A percentile compares a stretch with the other conserved stretches of the same genome.
Conservation (phyloP, 495 filamentous ascomycete genomes). For the Penicillium desertorum region DNA sequence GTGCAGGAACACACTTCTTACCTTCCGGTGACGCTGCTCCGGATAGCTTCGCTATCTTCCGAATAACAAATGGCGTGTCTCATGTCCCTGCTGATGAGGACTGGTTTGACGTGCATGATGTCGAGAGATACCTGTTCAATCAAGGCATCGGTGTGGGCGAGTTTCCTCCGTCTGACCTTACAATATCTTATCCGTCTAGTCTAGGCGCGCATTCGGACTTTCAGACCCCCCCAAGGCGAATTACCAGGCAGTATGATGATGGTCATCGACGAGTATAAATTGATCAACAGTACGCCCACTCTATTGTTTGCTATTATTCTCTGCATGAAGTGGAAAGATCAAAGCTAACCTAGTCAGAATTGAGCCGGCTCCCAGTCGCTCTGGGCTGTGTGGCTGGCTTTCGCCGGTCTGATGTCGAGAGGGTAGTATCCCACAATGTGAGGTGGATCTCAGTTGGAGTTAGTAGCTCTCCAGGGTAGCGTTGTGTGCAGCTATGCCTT, state of each 20-base stretch:
- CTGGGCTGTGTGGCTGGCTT: conserved; percentile 27
- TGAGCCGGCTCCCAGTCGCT: conserved; percentile 18
- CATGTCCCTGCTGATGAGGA: conserved; percentile 18
- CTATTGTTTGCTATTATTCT: neutral
- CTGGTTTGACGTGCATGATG: conserved; percentile 27
- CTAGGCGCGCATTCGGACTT: neutral
- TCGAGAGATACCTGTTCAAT: conserved; percentile 19
- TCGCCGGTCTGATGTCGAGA: conserved; percentile 23
- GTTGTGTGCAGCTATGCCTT: neutral
- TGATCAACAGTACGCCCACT: neutral
- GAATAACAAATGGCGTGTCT: conserved; percentile 19
- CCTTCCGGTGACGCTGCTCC: neutral
- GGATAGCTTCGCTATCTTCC: conserved; percentile 7
- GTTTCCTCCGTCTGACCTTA: neutral
- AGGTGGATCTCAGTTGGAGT: conserved; percentile 1
- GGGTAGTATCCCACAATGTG: conserved; percentile 15
- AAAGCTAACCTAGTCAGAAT: conserved; percentile 7
- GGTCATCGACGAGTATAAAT: conserved; percentile 5
- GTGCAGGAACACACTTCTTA: conserved; percentile 19
- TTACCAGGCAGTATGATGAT: neutral
- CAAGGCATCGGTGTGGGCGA: conserved; percentile 5
- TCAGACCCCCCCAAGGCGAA: neutral
- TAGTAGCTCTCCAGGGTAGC: neutral
- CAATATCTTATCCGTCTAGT: neutral
- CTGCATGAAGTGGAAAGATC: neutral